Base-by-base conservation (phyloP, 805 yeast genomes). In the Metschnikowia cubensis region DNA sequence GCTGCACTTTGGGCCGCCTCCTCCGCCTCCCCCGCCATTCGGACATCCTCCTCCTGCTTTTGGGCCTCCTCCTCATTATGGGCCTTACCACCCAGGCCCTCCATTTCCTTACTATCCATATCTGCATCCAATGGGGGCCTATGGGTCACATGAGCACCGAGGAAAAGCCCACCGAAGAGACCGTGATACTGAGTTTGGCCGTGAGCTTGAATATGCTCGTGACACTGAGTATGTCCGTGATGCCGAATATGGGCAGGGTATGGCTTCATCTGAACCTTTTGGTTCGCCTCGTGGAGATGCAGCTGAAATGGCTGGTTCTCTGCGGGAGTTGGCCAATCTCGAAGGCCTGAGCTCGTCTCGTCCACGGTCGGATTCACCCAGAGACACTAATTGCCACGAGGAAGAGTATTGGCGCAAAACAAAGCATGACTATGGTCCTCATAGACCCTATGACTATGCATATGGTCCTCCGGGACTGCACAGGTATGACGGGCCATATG, bases 21-120 rank as follows among this genome's bases (percentile, higher is more conserved):
- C 22, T 8, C 14, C 38, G 35, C 55, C 49, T 3, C 54, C 50
- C 10, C 58, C 54, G 22, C 53, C 48, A 6, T 52, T 45, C 18
- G 50, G 43, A 6, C 48, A 38, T 3, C 49, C 42, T 22, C 52
- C 45, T 15, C 35, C 22, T 33, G 50, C 49, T 10, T 52, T 46
- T 21, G 53, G 38, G 11, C 47, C 36, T 4, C 51, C 33, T 31
- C 52, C 46, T 25, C 38, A 14, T 2, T 33, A 21, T 15, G 29
- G 48, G 3, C 37, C 37, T 14, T 29, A 43, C 35, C 54, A 46
- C 3, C 36, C 34, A 10, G 31, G 22, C 37, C 46, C 52, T 2
- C 48, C 50, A 33, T 40, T 35, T 15, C 49, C 42, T n/a, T 36
- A 40, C 38, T 31, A 48, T 15, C 39, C 48, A 8, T 38, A 38